Conservation (phyloP, 2,329 filamentous ascomycete species). For the Pseudohalonectria lignicola region DNA sequence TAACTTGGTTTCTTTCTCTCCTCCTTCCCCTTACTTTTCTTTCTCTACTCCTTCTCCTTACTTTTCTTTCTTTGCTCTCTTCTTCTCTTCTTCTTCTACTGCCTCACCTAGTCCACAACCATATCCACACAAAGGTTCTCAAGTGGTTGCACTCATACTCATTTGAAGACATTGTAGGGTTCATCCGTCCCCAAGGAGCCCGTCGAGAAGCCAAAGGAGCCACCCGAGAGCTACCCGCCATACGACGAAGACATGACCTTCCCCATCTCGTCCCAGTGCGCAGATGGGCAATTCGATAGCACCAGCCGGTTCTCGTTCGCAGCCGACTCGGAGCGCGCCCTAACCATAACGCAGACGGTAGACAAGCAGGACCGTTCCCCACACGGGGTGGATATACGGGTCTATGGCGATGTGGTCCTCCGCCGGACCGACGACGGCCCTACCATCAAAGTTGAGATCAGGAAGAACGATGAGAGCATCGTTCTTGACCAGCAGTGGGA, state of each 20-base stretch:
- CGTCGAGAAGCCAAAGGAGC: conserved; percentile 1
- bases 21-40: background rate
- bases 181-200: no score
- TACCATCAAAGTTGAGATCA: conserved; percentile 29
- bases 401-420: conserved; percentile 34
- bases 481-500: conserved; percentile 20
- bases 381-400: conserved; percentile 20
- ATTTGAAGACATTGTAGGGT: no score
- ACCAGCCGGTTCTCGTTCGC: background rate
- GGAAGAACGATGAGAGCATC: conserved; percentile 32
- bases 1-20: background rate
- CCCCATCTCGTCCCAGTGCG: conserved; percentile 2
- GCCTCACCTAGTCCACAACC: background rate
- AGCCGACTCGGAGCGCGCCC: background rate
- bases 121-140: no score
- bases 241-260: conserved; percentile 12
- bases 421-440: conserved; percentile 24
- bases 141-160: no score
- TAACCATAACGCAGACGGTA: background rate
- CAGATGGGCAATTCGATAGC: background rate
- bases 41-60: background rate
- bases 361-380: conserved; percentile 8
- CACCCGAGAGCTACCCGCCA: conserved; percentile 14
- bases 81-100: background rate
- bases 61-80: background rate